Evolutionary conservation across 2,329 filamentous ascomycete genomes (phyloP).

Genomic region (Colletotrichum truncatum): DNA sequence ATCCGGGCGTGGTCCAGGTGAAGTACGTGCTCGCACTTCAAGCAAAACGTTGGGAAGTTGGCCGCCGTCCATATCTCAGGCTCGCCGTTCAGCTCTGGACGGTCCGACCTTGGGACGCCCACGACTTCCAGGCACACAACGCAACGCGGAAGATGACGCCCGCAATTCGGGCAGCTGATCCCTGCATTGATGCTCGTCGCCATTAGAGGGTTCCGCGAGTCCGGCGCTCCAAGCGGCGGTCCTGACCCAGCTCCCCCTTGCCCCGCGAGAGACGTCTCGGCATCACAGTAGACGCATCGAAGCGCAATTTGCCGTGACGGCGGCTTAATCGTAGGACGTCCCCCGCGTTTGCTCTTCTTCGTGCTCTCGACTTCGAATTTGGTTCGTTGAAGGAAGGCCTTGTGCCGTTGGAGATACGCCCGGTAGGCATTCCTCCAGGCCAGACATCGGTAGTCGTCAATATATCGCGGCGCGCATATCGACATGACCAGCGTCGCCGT

Average conservation of each 20-base stretch:
- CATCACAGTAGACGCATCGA: constrained; percentile 80
- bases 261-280: constrained; percentile 54
- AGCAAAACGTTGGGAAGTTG: constrained; percentile 74
- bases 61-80: constrained; percentile 57
- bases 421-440: constrained; percentile 79
- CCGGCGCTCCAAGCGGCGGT: constrained; percentile 31
- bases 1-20: constrained; percentile 73
- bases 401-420: constrained; percentile 77
- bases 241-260: constrained; percentile 24
- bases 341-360: constrained; percentile 72
- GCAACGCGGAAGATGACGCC: constrained; percentile 72
- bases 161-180: constrained; percentile 73
- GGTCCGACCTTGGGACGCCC: constrained; percentile 69
- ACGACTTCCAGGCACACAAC: constrained; percentile 75
- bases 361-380: constrained; percentile 83
- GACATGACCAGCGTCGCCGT: constrained; percentile 80
- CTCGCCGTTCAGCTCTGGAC: constrained; percentile 61
- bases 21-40: constrained; percentile 73
- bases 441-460: constrained; percentile 78
- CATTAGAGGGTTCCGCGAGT: constrained; percentile 64
- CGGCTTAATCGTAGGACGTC: constrained; percentile 69
- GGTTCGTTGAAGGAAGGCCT: constrained; percentile 77
- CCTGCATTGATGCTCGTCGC: constrained; percentile 67
- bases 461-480: constrained; percentile 78
- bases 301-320: constrained; percentile 77